These are phyloP conservation scores for Ligustrum vulgare DNA, from an alignment of 257 asterid species.

Conservation along the genomic window DNA sequence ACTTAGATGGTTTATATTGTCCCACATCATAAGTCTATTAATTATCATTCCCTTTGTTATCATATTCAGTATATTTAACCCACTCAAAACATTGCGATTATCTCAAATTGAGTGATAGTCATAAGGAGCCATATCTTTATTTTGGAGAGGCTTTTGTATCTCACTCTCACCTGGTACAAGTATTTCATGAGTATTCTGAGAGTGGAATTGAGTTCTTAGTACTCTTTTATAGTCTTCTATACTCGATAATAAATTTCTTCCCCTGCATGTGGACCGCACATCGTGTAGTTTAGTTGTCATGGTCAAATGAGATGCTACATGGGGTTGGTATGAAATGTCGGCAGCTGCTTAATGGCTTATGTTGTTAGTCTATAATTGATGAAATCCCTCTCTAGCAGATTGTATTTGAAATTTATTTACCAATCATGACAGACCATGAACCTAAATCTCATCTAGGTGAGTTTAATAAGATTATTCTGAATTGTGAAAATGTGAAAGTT, in stretches of 20 bases:
- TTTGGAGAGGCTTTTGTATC: neutral
- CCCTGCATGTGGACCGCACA: neutral
- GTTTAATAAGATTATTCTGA: neutral
- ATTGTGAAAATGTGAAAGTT: neutral
- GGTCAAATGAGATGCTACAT: neutral
- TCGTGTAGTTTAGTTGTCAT: neutral
- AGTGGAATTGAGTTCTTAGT: neutral
- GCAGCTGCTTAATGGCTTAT: neutral
- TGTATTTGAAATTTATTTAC: neutral
- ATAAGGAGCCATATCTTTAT: neutral
- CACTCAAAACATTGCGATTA: neutral
- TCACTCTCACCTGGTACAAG: neutral
- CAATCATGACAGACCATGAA: neutral
- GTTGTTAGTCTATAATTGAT: neutral
- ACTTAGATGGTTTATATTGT: neutral
- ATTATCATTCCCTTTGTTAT: neutral
- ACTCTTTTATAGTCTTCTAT: neutral
- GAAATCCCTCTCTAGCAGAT: neutral
- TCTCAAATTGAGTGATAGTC: neutral
- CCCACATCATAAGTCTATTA: neutral
- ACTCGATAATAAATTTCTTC: neutral
- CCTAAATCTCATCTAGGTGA: neutral
- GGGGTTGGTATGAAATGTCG: neutral
- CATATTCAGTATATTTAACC: neutral
- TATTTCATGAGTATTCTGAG: neutral